Percentiles rank a stretch among this genome's conserved stretches.
phyloP scores from a whole-genome alignment of 306 rosid species.

The Vicia sativa region DNA sequence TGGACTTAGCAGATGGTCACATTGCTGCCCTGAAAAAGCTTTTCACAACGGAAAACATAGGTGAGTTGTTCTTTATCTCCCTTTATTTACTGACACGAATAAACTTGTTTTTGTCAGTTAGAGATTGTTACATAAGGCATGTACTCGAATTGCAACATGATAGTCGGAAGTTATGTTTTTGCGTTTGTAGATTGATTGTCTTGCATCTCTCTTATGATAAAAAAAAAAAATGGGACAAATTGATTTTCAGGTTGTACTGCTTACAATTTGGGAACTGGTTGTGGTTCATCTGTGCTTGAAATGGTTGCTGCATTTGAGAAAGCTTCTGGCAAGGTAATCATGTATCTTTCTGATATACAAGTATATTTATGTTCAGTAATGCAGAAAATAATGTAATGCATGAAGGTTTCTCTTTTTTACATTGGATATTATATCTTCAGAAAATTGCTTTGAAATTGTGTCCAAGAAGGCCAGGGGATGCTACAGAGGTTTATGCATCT shows the following conservation, averaged over 20 bases:
- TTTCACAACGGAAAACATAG: conserved; percentile 63
- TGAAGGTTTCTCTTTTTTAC: conserved; percentile 11
- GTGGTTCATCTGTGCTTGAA: conserved; percentile 89
- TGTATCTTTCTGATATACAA: not conserved
- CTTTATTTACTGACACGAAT: not conserved
- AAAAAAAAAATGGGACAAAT: conserved; percentile 31
- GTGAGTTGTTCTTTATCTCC: conserved; percentile 42
- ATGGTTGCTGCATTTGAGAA: conserved; percentile 92
- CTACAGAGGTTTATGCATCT: conserved; percentile 88
- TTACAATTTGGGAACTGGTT: conserved; percentile 90
- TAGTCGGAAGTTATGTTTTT: not conserved
- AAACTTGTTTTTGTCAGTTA: not conserved
- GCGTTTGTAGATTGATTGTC: conserved; percentile 2
- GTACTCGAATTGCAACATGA: conserved; percentile 26
- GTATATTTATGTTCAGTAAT: not conserved
- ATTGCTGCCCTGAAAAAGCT: conserved; percentile 90
- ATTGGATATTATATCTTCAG: conserved; percentile 43
- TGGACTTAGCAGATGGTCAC: conserved; percentile 99
- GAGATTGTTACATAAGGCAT: not conserved
- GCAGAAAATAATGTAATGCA: not conserved
- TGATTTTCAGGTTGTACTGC: conserved; percentile 74
- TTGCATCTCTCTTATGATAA: conserved; percentile 12
- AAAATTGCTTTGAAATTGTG: conserved; percentile 77
- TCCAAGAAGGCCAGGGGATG: conserved; percentile 89
- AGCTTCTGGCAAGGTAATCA: conserved; percentile 79